These are phyloP conservation scores for Aspergillus nomiae DNA, from an alignment of 2,329 filamentous ascomycete genomes.

Conservation along the genomic window DNA sequence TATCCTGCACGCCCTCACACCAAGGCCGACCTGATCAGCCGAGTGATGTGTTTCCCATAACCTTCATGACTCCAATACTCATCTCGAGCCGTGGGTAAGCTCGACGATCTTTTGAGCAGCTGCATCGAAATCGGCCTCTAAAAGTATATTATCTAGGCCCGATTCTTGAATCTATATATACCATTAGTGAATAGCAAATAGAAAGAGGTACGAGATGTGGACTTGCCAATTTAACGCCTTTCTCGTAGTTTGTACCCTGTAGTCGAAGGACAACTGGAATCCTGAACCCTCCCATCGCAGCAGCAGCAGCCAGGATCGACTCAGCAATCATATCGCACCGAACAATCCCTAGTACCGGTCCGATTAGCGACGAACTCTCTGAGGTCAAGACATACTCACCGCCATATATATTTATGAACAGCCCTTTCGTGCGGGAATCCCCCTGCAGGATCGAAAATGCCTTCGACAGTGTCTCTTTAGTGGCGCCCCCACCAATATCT, in stretches of 20 bases:
- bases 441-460: constrained; percentile 31
- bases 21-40: background rate
- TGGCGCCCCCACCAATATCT: constrained; percentile 35
- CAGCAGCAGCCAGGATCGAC: constrained; percentile 49
- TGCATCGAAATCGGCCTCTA: constrained; percentile 14
- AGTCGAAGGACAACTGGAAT: constrained; percentile 51
- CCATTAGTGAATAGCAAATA: background rate
- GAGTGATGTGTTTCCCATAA: background rate
- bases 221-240: constrained; percentile 45
- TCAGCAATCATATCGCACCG: constrained; percentile 56
- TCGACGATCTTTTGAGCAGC: constrained; percentile 22
- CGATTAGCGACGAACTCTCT: background rate
- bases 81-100: background rate
- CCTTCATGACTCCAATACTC: background rate
- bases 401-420: constrained; percentile 60
- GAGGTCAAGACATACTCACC: constrained; percentile 18
- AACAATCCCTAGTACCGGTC: constrained; percentile 44
- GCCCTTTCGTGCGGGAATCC: constrained; percentile 29
- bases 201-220: background rate
- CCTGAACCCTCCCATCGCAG: constrained; percentile 38
- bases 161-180: constrained; percentile 7
- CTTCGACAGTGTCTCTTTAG: constrained; percentile 27
- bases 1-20: background rate
- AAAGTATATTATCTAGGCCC: constrained; percentile 3
- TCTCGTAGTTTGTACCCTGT: constrained; percentile 51